Conservation (phyloP, 805 yeast genomes). For the Ogataea chonburiensis region DNA sequence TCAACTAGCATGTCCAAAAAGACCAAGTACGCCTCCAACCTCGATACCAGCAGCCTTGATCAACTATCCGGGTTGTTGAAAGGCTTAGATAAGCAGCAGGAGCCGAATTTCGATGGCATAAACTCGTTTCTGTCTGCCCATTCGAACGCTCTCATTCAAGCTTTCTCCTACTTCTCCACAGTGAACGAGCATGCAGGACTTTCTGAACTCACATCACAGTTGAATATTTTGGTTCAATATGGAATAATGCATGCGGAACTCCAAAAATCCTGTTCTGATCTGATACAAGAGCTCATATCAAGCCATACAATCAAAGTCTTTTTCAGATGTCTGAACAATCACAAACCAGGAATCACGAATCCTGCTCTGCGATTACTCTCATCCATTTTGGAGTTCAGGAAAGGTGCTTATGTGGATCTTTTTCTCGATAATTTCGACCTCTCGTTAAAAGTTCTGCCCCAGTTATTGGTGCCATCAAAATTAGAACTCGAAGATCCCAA, state of each 20-base stretch:
- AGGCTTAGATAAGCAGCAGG: slow-evolving; percentile 15
- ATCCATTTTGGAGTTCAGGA: slow-evolving; percentile 48
- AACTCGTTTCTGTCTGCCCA: slow-evolving; percentile 31
- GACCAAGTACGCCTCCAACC: slow-evolving; percentile 24
- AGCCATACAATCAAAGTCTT: slow-evolving; percentile 58
- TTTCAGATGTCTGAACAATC: slow-evolving; percentile 62
- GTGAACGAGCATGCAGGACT: slow-evolving; percentile 53
- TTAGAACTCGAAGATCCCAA: slow-evolving; percentile 42
- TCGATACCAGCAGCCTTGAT: slow-evolving; percentile 16
- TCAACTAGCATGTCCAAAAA: slow-evolving; percentile 28
- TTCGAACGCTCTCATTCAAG: slow-evolving; percentile 35
- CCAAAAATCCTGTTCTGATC: slow-evolving; percentile 31
- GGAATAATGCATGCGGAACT: slow-evolving; percentile 21
- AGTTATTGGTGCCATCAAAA: slow-evolving; percentile 53
- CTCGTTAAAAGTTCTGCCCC: slow-evolving; percentile 57
- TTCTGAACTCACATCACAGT: slow-evolving; percentile 41
- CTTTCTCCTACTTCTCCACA: slow-evolving; percentile 44
- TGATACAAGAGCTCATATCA: slow-evolving; percentile 53
- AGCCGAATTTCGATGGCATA: slow-evolving; percentile 29
- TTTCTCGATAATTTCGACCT: slow-evolving; percentile 70
- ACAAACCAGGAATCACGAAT: slow-evolving; percentile 56
- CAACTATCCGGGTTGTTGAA: slow-evolving; percentile 20
- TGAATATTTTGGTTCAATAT: slow-evolving; percentile 38
- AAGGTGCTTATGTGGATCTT: slow-evolving; percentile 52
- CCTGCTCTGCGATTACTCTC: slow-evolving; percentile 60